These are phyloP conservation scores for Cyberlindnera subsufficiens DNA, from an alignment of 805 yeast genomes.

Conservation along the genomic window DNA sequence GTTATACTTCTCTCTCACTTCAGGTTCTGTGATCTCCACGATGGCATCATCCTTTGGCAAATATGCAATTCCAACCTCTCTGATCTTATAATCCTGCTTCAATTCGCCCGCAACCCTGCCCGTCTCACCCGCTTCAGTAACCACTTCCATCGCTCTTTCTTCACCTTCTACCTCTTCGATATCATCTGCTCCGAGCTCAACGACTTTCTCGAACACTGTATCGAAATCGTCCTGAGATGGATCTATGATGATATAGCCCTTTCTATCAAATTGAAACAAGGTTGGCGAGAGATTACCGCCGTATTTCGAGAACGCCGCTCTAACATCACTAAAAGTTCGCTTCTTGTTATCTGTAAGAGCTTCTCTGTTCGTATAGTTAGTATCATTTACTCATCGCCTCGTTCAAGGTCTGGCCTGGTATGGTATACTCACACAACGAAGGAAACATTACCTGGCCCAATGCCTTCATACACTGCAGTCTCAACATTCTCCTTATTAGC, in stretches of 20 bases:
- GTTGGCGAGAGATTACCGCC: slow-evolving; percentile 75
- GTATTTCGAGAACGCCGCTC: slow-evolving; percentile 67
- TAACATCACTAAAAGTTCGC: slow-evolving; percentile 69
- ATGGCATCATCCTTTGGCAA: slow-evolving; percentile 56
- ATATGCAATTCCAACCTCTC: slow-evolving; percentile 68
- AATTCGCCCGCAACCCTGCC: slow-evolving; percentile 54
- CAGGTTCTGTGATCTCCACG: slow-evolving; percentile 49
- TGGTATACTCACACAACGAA: slow-evolving; percentile 43
- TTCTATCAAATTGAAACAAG: slow-evolving; percentile 66
- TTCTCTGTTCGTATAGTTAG: slow-evolving; percentile 30
- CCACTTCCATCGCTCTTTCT: slow-evolving; percentile 36
- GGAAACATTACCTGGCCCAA: slow-evolving; percentile 91
- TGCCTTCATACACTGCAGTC: slow-evolving; percentile 72
- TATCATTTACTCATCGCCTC: not conserved
- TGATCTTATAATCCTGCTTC: slow-evolving; percentile 48
- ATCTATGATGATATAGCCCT: slow-evolving; percentile 64
- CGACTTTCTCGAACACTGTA: slow-evolving; percentile 62
- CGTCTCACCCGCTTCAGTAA: slow-evolving; percentile 61
- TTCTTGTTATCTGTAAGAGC: slow-evolving; percentile 86
- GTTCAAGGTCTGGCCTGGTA: too few relatives aligned
- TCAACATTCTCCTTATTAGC: slow-evolving; percentile 41
- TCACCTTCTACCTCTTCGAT: slow-evolving; percentile 43
- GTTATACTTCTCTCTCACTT: slow-evolving; percentile 42
- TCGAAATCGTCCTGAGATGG: slow-evolving; percentile 42
- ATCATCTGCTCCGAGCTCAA: slow-evolving; percentile 75